Evolutionary conservation across 1,284 basidiomycete species (phyloP), one percentile per base, ranked within the genome.

Genomic region (Anthracocystis setariae): DNA sequence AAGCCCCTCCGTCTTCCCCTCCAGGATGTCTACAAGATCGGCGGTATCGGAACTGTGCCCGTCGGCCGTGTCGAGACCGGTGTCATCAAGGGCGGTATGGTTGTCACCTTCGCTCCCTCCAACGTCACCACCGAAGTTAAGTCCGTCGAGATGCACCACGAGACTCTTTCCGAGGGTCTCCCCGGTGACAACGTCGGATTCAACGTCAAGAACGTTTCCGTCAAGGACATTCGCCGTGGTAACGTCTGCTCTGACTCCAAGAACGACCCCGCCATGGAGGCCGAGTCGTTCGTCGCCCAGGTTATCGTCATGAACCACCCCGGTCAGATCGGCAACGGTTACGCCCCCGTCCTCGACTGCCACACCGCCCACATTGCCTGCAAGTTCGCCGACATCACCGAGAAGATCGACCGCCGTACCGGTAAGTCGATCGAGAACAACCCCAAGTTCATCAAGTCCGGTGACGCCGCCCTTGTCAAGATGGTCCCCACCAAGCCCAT

Each of bases 21-120:
- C 86, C 95, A 98, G 90, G 95, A 99, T 89, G 95, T 99, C 83
- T 98, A 99, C 93, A 99, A 99, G 90, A 99, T 99, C 84, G 95
- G 95, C 87, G 95, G 95, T 94, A 99, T 99, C 84, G 95, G 95
- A 81, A 99, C 95, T 82, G 96, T 99, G 82, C 95, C 95, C 85
- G 95, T 99, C 87, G 95, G 95, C 86, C 95, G 96, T 93, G 95
- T 98, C 84, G 95, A 98, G 89, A 98, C 96, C 84, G 95, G 96
- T 91, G 85, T 94, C 86, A 98, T 98, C 90, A 98, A 98, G 90
- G 92, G 94, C 83, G 94, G 95, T 85, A 98, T 98, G 95, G 84
- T 85, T 55, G 95, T 98, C 85, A 90, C 87, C 85, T 98, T 98
- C 83, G 95, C 96, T 78, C 95, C 95, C 73, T 86, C 93, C 77